Evolutionary conservation across 2,329 filamentous ascomycete species (phyloP).

Genomic region (Neofusicoccum ribis): DNA sequence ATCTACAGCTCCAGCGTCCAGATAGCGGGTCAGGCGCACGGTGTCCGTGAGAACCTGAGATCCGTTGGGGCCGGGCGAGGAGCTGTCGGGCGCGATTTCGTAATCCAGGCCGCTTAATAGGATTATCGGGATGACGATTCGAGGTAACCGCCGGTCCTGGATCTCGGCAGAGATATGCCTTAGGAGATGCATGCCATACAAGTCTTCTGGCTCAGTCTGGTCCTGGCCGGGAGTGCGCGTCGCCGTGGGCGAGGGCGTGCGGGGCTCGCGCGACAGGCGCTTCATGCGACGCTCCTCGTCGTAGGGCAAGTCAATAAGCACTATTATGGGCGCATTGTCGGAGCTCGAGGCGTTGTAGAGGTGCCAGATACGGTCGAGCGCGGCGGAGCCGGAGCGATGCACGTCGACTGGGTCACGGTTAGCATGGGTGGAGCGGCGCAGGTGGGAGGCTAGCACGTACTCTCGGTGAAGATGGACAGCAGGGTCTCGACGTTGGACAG

Average conservation of each 20-base stretch:
- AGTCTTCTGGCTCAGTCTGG: conserved; percentile 39
- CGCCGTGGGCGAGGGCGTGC: conserved; percentile 42
- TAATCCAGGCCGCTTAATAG: conserved; percentile 41
- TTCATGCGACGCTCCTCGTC: conserved; percentile 44
- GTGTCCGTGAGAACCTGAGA: conserved; percentile 48
- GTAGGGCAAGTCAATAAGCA: conserved; percentile 46
- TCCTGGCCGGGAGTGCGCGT: conserved; percentile 34
- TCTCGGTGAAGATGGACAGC: conserved; percentile 44
- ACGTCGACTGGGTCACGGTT: conserved; percentile 37
- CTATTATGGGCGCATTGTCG: conserved; percentile 38
- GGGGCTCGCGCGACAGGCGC: conserved; percentile 42
- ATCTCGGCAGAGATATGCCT: conserved; percentile 44
- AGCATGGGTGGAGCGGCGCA: conserved; percentile 4
- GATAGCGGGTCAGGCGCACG: conserved; percentile 65
- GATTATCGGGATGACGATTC: conserved; percentile 42
- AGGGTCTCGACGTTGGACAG: conserved; percentile 42
- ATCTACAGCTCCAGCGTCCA: conserved; percentile 85
- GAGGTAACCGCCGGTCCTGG: conserved; percentile 41
- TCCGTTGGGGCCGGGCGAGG: conserved; percentile 30
- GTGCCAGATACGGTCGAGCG: conserved; percentile 32
- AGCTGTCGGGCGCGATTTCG: conserved; percentile 24
- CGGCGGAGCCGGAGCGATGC: conserved; percentile 40
- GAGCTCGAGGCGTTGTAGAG: conserved; percentile 33
- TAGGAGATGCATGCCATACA: conserved; percentile 46
- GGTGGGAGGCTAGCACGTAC: conserved; percentile 27